Evolutionary conservation across 2,329 filamentous ascomycete species (phyloP).

Genomic region (Botryotinia narcissicola): DNA sequence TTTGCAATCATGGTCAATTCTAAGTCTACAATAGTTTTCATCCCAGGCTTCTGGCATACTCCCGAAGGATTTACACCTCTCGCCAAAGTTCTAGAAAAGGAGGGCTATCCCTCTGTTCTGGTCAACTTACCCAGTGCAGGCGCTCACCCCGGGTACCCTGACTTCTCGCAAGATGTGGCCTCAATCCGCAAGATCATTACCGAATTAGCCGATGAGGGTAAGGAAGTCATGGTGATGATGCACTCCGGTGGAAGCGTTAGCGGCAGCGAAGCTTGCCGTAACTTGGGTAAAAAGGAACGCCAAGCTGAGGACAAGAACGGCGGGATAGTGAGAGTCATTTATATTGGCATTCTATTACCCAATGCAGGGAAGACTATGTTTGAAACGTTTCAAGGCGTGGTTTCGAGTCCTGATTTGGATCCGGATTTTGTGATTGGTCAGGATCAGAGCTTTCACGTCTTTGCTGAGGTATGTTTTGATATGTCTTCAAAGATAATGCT

Average conservation of each 20-base stretch:
- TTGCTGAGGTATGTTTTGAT: background rate
- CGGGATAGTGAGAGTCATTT: background rate
- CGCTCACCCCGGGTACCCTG: background rate
- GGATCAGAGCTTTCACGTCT: background rate
- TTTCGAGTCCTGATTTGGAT: background rate
- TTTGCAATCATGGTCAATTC: background rate
- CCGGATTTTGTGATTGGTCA: background rate
- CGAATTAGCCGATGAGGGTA: background rate
- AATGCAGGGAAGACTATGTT: background rate
- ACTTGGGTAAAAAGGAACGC: background rate
- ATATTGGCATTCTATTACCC: background rate
- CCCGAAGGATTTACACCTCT: background rate
- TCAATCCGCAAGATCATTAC: background rate
- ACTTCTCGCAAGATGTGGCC: background rate
- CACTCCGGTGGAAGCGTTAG: background rate
- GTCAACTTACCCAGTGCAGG: background rate
- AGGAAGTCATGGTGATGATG: background rate
- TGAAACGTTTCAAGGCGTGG: background rate
- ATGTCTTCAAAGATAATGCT: background rate
- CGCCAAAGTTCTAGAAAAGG: background rate
- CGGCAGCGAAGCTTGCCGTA: background rate
- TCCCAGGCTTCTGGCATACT: background rate
- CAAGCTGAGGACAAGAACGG: background rate
- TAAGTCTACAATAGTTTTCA: background rate
- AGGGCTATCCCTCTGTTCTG: background rate